phyloP scores from a whole-genome alignment of 169 alveolate genomes.

The Cryptosporidium canis region DNA sequence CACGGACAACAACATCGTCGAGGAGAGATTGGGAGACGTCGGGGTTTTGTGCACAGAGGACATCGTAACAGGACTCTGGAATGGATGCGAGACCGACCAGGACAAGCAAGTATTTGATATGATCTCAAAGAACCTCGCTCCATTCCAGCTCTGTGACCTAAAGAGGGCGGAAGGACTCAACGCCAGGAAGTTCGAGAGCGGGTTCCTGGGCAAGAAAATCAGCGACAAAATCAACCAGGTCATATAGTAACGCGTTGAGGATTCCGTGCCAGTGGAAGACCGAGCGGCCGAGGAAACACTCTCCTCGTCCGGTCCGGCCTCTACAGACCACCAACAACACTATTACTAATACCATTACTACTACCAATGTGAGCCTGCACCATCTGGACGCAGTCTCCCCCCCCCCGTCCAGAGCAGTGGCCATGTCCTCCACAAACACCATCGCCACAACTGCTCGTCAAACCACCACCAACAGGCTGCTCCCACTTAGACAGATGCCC shows the following conservation, averaged over 20 bases:
- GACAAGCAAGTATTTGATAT: constrained; percentile 14
- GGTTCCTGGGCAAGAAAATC: constrained; percentile 59
- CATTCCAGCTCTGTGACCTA: constrained; percentile 71
- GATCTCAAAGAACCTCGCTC: constrained; percentile 32
- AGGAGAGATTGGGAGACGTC: constrained; percentile 77
- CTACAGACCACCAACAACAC: not conserved
- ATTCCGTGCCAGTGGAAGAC: not conserved
- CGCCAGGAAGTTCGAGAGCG: constrained; percentile 72
- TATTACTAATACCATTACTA: not conserved
- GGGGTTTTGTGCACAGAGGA: constrained; percentile 81
- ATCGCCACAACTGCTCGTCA: not conserved
- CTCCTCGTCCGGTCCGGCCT: not conserved
- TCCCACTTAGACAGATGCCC: too few relatives aligned
- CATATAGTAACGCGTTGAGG: not conserved
- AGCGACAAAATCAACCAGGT: constrained; percentile 65
- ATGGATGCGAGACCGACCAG: constrained; percentile 48
- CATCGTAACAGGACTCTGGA: constrained; percentile 73
- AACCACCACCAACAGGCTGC: too few relatives aligned
- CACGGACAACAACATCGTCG: constrained; percentile 80
- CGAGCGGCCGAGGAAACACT: not conserved
- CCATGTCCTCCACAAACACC: not conserved
- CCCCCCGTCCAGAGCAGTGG: not conserved
- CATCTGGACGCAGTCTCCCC: too few relatives aligned
- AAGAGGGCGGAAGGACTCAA: constrained; percentile 74
- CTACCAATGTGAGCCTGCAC: too few relatives aligned